A percentile compares a stretch with the other conserved stretches of the same genome.
Evolutionary conservation across 208 protist species (phyloP).

Genomic region (Strigomonas galati): DNA sequence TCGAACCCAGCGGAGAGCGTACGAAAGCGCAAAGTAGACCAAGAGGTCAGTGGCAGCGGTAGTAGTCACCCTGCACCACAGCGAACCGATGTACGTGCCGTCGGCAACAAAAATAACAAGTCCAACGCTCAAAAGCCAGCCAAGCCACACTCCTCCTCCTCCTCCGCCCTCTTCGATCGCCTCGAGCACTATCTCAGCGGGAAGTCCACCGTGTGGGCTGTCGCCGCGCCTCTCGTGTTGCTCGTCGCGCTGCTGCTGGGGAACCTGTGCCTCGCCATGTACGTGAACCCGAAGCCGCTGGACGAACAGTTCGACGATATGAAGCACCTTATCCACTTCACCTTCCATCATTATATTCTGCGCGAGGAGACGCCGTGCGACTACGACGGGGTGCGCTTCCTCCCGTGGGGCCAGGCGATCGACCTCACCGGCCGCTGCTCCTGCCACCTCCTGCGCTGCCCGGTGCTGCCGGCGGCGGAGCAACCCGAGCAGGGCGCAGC

Average conservation of each 20-base stretch:
- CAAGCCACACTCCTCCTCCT: too few relatives aligned
- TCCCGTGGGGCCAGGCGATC: constrained; percentile 24
- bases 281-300: constrained; percentile 16
- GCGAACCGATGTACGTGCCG: too few relatives aligned
- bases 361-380: constrained; percentile 21
- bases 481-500: background rate
- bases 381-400: constrained; percentile 27
- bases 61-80: too few relatives aligned
- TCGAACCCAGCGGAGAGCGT: too few relatives aligned
- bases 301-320: constrained; percentile 33
- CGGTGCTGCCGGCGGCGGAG: constrained; percentile 3
- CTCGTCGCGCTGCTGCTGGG: background rate
- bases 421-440: constrained; percentile 11
- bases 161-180: background rate
- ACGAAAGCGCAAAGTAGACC: too few relatives aligned
- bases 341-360: constrained; percentile 1
- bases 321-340: constrained; percentile 15
- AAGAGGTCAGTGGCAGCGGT: too few relatives aligned
- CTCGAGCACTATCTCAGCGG: background rate
- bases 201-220: background rate
- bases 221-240: background rate
- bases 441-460: constrained; percentile 29
- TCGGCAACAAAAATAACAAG: too few relatives aligned
- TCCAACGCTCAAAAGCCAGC: too few relatives aligned
- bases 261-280: background rate